Conservation (phyloP, 805 yeast genomes). For the Clavispora santaluciae region DNA sequence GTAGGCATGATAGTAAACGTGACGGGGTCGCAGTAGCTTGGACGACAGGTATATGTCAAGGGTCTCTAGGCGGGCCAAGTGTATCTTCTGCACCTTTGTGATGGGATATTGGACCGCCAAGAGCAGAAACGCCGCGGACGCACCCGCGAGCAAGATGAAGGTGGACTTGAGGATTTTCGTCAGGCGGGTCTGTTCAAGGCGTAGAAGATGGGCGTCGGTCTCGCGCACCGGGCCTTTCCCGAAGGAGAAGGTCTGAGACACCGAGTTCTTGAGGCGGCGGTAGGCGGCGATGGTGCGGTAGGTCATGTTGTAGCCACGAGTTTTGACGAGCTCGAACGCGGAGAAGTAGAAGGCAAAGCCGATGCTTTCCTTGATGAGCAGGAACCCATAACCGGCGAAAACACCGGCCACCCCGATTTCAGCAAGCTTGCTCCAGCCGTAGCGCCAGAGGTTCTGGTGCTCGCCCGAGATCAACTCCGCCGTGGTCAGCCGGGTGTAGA, state of each 20-base stretch:
- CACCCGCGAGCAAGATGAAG: constrained; percentile 78
- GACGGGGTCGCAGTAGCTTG: constrained; percentile 24
- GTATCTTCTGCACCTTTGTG: constrained; percentile 72
- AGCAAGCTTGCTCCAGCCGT: constrained; percentile 60
- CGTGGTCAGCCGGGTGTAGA: constrained; percentile 74
- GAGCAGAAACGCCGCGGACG: constrained; percentile 74
- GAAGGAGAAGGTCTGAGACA: constrained; percentile 18
- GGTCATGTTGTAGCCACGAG: constrained; percentile 52
- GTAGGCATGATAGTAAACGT: constrained; percentile 69
- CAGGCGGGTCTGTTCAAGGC: constrained; percentile 33
- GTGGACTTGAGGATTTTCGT: constrained; percentile 56
- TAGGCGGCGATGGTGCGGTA: constrained; percentile 41
- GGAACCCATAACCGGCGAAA: constrained; percentile 82
- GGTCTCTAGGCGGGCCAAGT: constrained; percentile 74
- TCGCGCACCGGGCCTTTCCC: constrained; percentile 17
- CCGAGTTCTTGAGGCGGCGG: constrained; percentile 33
- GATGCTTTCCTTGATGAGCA: constrained; percentile 69
- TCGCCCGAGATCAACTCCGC: constrained; percentile 65
- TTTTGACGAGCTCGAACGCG: constrained; percentile 74
- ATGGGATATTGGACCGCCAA: constrained; percentile 82
- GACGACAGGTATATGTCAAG: constrained; percentile 55
- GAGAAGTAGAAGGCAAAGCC: constrained; percentile 84
- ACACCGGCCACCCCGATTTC: constrained; percentile 81
- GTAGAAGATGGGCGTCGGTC: constrained; percentile 7
- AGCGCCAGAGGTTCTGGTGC: constrained; percentile 71